Evolutionary conservation across 1,139 yeast genomes (phyloP).

Genomic region (Candida tropicalis): DNA sequence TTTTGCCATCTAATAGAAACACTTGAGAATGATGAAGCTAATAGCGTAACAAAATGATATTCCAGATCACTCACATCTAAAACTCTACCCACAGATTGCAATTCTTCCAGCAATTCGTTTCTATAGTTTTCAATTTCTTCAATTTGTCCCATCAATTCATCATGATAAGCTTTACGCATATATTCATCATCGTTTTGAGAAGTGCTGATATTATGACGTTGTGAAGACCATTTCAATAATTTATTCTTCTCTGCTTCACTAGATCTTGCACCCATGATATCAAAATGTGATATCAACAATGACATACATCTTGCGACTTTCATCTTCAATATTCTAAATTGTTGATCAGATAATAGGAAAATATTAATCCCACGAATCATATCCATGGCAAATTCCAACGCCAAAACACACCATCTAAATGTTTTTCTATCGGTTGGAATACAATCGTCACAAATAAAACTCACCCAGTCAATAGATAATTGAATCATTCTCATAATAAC

Average conservation of each 20-base stretch:
- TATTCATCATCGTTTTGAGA: constrained; percentile 62
- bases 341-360: constrained; percentile 74
- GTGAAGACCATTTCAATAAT: constrained; percentile 53
- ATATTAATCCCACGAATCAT: constrained; percentile 92
- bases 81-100: constrained; percentile 77
- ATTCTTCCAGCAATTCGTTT: constrained; percentile 49
- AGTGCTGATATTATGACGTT: constrained; percentile 47
- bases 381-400: constrained; percentile 94
- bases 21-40: constrained; percentile 89
- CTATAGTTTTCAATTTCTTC: constrained; percentile 60
- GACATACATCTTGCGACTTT: constrained; percentile 97
- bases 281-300: constrained; percentile 89
- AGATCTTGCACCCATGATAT: constrained; percentile 97
- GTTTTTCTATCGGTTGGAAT: constrained; percentile 89
- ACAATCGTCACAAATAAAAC: constrained; percentile 93
- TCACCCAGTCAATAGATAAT: constrained; percentile 86
- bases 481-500: constrained; percentile 75
- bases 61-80: constrained; percentile 86
- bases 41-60: constrained; percentile 79
- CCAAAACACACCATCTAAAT: constrained; percentile 94
- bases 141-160: constrained; percentile 62
- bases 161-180: constrained; percentile 54
- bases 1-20: constrained; percentile 97
- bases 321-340: constrained; percentile 68
- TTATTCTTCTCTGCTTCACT: constrained; percentile 73